Percentiles rank a stretch among this genome's conserved stretches.
These are phyloP conservation scores for Linderniella brevidens DNA, from an alignment of 257 asterid genomes.

Conservation along the genomic window DNA sequence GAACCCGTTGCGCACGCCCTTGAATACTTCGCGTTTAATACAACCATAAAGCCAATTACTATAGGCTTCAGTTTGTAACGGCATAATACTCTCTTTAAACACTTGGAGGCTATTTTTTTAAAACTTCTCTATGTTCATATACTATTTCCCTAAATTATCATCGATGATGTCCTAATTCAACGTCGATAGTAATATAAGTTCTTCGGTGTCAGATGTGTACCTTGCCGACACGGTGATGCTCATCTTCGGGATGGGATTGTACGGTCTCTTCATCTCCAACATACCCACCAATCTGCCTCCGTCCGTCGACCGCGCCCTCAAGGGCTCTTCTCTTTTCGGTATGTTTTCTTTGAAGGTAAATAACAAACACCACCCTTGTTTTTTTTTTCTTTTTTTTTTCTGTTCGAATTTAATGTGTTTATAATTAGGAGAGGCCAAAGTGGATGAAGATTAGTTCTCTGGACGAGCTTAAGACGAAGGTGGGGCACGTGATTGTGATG, in stretches of 20 bases:
- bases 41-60: too few species aligned
- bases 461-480: slow-evolving; percentile 81
- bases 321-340: slow-evolving; percentile 78
- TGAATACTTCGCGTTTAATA: too few species aligned
- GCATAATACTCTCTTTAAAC: too few species aligned
- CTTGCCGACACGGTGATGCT: slow-evolving; percentile 96
- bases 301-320: slow-evolving; percentile 57
- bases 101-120: too few species aligned
- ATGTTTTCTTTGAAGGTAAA: slow-evolving; percentile 70
- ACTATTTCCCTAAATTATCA: neutral
- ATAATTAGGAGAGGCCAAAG: slow-evolving; percentile 73
- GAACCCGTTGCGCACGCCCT: too few species aligned
- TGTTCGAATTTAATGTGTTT: neutral
- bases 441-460: slow-evolving; percentile 96
- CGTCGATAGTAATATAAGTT: neutral
- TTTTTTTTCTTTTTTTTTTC: neutral
- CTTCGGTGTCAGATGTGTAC: slow-evolving; percentile 40
- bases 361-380: neutral
- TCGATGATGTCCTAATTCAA: neutral
- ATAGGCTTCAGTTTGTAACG: too few species aligned
- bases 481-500: slow-evolving; percentile 93
- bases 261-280: slow-evolving; percentile 72
- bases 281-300: slow-evolving; percentile 32
- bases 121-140: too few species aligned
- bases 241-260: slow-evolving; percentile 92